These are phyloP conservation scores for Leccinum solheimii DNA, from an alignment of 1,284 basidiomycete species.

Conservation along the genomic window DNA sequence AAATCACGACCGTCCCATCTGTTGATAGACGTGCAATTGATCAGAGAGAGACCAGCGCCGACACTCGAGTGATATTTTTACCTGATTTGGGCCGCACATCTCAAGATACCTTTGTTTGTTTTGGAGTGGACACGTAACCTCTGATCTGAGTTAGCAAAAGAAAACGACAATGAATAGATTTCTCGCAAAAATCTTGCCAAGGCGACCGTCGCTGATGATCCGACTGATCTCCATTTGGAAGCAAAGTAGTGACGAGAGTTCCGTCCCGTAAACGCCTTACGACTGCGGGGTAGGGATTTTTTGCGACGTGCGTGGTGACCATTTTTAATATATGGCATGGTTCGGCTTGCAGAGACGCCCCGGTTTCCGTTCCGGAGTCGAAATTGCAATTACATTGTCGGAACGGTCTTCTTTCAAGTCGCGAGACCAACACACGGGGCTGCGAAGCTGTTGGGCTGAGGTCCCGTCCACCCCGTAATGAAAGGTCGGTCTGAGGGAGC, in stretches of 20 bases:
- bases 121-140: background rate
- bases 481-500: constrained; percentile 19
- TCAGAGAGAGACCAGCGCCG: constrained; percentile 7
- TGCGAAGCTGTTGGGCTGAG: constrained; percentile 14
- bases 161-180: background rate
- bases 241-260: constrained; percentile 3
- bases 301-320: constrained; percentile 11
- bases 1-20: constrained; percentile 12
- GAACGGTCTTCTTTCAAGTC: constrained; percentile 10
- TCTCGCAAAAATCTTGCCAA: constrained; percentile 2
- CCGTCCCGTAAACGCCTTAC: constrained; percentile 12
- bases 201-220: background rate
- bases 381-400: constrained; percentile 4
- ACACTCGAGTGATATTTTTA: constrained; percentile 3
- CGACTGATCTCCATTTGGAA: constrained; percentile 2
- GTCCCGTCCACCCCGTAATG: constrained; percentile 23
- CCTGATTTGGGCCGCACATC: background rate
- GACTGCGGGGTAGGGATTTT: constrained; percentile 30
- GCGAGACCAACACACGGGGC: constrained; percentile 10
- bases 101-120: constrained; percentile 6
- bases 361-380: constrained; percentile 6
- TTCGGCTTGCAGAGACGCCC: background rate
- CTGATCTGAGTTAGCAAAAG: constrained; percentile 1
- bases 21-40: constrained; percentile 23
- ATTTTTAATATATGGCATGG: background rate